Base-by-base conservation (phyloP, 352 stramenopile species). In the Pythium insidiosum region DNA sequence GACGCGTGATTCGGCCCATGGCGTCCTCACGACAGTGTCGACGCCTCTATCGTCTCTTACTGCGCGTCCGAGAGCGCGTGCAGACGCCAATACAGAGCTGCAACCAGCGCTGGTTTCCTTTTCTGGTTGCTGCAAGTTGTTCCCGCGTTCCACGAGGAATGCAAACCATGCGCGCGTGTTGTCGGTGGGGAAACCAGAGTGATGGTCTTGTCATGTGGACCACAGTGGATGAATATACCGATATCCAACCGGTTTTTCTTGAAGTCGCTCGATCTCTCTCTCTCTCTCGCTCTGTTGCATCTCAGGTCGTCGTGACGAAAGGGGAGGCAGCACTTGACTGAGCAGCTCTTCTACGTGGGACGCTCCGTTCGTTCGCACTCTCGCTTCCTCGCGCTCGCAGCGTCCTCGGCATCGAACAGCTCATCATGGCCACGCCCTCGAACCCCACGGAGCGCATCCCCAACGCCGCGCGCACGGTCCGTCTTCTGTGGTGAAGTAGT, bases 1-100 rank as follows among this genome's bases (percentile, higher is more conserved):
- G 67, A 31, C 94, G 63, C 75, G 79, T 48, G 41, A 96, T 94
- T 23, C 82, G 73, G 19, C 87, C 85, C 86, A 96, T 96, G 12
- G 13, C 21, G 13, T 38, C 11, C 42, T 19, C 25, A 6, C 29
- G 11, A 18, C 43, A 18, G 4, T 46, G 28, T 50, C 31, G 28
- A 30, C n/a, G 6, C 12, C 36, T 13, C 1, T 3, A 9, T 13
- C n/a, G 22, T 20, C 7, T n/a, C 18, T 4, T 29, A 37, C 21
- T 21, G 18, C 56, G 22, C 6, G 5, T 6, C 7, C 21, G 11
- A 2, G 31, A 7, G 24, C 20, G 35, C 45, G 15, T 35, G 50
- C 28, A 48, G 39, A 15, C 38, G n/a, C 19, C 11, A 6, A 16
- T 42, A n/a, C 10, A n/a, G 22, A 10, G 16, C 36, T 9, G 19